Evolutionary conservation across 192 early-diverging fungal genomes (phyloP), one percentile per base, ranked within the genome.

Genomic region (Gigaspora rosea): DNA sequence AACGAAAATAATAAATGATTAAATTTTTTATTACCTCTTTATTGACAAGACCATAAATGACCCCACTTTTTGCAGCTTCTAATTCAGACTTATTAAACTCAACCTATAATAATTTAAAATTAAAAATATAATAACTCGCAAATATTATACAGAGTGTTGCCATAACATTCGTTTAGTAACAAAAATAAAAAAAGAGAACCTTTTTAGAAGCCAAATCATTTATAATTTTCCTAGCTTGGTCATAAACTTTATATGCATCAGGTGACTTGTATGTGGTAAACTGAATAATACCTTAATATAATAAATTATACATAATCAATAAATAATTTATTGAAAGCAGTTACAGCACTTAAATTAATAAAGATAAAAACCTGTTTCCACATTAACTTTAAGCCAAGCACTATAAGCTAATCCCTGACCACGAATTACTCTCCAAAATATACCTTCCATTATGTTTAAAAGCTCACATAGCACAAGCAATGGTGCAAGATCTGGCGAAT

Each of bases 401-500:
- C 84, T 79, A 78, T 90, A 90, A 13, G 88, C 89, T 16, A 87
- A 78, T 13, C 89, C 89, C 35, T 84, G 82, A 22, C 89, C 89
- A 69, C 89, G 89, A 62, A 90, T 85, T n/a, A 86, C 71, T 76
- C 86, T 87, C 87, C 87, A 90, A 67, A 90, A 88, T 9, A 85
- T 79, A 33, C 89, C 89, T 78, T 90, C 89, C 73, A 86, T 84
- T 0, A 85, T 85, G 54, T 88, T 80, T 52, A 90, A 76, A 27
- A 85, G 72, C 62, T 90, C 89, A 52, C 80, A 83, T 70, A 87
- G 79, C 8, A 90, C 87, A 66, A 88, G 64, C 7, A 90, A 73
- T 22, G 89, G 80, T 35, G 87, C 85, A 62, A 88, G 81, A 66
- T 90, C 87, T 12, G 84, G 82, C 48, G 86, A 84, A 75, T 84